Evolutionary conservation across 2,329 filamentous ascomycete species (phyloP).

Genomic region (Xylaria sp.): DNA sequence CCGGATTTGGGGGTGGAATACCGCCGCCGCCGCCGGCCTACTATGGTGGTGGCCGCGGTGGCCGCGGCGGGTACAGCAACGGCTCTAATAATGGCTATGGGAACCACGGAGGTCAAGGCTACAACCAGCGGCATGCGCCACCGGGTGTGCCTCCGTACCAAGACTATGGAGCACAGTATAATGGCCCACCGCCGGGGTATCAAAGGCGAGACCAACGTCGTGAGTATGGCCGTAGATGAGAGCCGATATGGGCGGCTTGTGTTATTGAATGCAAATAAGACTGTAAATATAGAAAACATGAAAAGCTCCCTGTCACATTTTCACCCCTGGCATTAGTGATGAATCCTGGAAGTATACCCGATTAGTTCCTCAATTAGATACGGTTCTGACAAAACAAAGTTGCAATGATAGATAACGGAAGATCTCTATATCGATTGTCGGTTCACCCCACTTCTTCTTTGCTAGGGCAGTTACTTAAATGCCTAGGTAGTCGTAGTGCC

Average conservation of each 20-base stretch:
- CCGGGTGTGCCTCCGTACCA: slow-evolving; percentile 40
- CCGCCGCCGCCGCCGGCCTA: slow-evolving; percentile 54
- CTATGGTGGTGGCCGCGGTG: slow-evolving; percentile 38
- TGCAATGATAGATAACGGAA: neutral
- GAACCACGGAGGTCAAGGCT: slow-evolving; percentile 43
- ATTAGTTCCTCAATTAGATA: slow-evolving; percentile 12
- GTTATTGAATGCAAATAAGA: neutral
- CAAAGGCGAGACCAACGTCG: slow-evolving; percentile 44
- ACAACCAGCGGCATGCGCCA: slow-evolving; percentile 42
- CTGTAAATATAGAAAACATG: slow-evolving; percentile 3
- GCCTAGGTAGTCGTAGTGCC: neutral
- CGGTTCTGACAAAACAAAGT: neutral
- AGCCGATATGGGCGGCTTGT: neutral
- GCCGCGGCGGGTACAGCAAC: slow-evolving; percentile 44
- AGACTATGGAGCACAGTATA: slow-evolving; percentile 45
- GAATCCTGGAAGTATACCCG: slow-evolving; percentile 1
- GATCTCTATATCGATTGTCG: neutral
- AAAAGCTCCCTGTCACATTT: slow-evolving; percentile 13
- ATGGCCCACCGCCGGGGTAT: slow-evolving; percentile 40
- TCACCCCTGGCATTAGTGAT: neutral
- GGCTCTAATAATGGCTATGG: slow-evolving; percentile 39
- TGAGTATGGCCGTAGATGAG: slow-evolving; percentile 36
- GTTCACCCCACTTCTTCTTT: neutral
- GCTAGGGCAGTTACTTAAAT: neutral
- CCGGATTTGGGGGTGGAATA: slow-evolving; percentile 52